These are phyloP conservation scores for Fusarium brachygibbosum DNA, from an alignment of 2,329 filamentous ascomycete species.

Conservation along the genomic window DNA sequence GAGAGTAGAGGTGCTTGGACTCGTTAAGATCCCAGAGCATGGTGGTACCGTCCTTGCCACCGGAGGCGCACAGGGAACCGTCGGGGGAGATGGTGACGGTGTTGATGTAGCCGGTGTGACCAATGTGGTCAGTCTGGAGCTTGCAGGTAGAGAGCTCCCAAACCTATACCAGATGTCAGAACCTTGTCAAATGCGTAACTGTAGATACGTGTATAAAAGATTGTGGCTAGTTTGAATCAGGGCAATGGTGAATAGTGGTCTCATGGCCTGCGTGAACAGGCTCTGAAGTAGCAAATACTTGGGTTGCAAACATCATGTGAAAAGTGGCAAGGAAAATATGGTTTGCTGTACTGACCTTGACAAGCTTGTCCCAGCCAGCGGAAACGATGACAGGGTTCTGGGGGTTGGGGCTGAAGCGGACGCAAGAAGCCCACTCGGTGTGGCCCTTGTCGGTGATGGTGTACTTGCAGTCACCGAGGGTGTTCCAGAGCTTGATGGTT, in stretches of 20 bases:
- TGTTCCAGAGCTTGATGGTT: constrained; percentile 99
- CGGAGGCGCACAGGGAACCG: constrained; percentile 98
- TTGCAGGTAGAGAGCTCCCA: constrained; percentile 99
- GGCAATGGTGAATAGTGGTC: constrained; percentile 90
- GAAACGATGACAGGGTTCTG: constrained; percentile 99
- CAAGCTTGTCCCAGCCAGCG: constrained; percentile 99
- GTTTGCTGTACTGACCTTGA: constrained; percentile 84
- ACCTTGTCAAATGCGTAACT: neutral
- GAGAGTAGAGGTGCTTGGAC: constrained; percentile 99
- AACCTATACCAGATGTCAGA: constrained; percentile 71
- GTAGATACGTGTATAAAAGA: constrained; percentile 14
- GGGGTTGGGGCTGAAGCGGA: constrained; percentile 99
- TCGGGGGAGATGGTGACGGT: constrained; percentile 99
- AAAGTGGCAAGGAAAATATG: neutral
- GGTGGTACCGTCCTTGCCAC: constrained; percentile 99
- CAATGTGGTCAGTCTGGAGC: constrained; percentile 99
- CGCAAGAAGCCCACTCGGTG: constrained; percentile 99
- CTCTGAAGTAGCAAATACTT: constrained; percentile 99
- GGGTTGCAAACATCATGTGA: constrained; percentile 89
- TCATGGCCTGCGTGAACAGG: constrained; percentile 85
- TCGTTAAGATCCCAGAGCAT: constrained; percentile 99
- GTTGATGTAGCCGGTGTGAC: constrained; percentile 99
- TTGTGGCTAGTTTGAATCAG: constrained; percentile 69
- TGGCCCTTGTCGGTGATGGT: constrained; percentile 99
- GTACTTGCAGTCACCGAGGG: constrained; percentile 99